These are phyloP conservation scores for Carallia pectinifolia DNA, from an alignment of 345 rosid genomes.

Conservation along the genomic window DNA sequence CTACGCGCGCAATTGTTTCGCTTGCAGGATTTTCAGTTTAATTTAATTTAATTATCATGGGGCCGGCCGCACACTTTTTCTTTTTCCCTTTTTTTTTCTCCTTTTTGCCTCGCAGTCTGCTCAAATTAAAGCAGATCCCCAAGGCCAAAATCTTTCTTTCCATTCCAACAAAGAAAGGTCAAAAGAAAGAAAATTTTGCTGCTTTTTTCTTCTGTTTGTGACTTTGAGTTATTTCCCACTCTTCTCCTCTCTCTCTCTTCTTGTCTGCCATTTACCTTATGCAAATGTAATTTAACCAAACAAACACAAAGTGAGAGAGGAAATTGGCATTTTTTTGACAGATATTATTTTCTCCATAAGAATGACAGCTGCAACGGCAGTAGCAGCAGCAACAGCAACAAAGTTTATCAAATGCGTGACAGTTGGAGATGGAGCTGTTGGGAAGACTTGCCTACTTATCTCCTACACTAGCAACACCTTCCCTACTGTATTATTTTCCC, in stretches of 20 bases:
- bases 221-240: not conserved
- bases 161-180: slow-evolving; percentile 6
- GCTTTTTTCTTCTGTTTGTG: not conserved
- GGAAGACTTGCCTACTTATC: slow-evolving; percentile 87
- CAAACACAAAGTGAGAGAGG: not conserved
- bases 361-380: slow-evolving; percentile 14
- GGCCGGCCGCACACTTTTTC: not conserved
- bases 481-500: slow-evolving; percentile 49
- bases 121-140: slow-evolving; percentile 53
- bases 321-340: not conserved
- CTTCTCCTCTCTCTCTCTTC: not conserved
- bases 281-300: not conserved
- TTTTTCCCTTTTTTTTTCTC: not conserved
- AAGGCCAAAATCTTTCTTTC: slow-evolving; percentile 19
- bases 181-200: slow-evolving; percentile 16
- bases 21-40: too few relatives aligned
- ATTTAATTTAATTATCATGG: not conserved
- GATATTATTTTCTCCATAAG: not conserved
- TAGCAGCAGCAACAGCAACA: slow-evolving; percentile 38
- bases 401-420: slow-evolving; percentile 91
- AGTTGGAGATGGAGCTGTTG: slow-evolving; percentile 94
- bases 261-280: not conserved
- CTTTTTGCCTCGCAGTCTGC: slow-evolving; percentile 53
- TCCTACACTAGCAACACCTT: slow-evolving; percentile 87
- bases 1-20: too few relatives aligned